phyloP scores from a whole-genome alignment of 140 eudicot genomes.

The Cichorium intybus region DNA sequence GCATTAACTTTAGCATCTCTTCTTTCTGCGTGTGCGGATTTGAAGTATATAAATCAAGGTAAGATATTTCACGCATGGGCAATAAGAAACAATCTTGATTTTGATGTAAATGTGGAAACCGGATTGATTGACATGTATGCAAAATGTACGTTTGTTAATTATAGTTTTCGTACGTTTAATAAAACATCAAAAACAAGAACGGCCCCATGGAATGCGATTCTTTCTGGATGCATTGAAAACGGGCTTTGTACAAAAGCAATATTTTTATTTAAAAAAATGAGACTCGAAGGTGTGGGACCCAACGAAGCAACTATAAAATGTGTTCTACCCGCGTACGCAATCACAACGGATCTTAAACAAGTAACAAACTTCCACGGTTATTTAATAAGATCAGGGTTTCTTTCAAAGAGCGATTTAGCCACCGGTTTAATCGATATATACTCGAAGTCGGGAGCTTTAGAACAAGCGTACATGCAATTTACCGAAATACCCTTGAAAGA shows the following conservation, averaged over 20 bases:
- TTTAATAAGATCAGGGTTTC: constrained; percentile 64
- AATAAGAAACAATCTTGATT: constrained; percentile 47
- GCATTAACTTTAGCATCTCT: constrained; percentile 66
- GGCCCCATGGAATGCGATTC: constrained; percentile 79
- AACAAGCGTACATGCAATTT: constrained; percentile 52
- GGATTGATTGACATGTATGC: constrained; percentile 80
- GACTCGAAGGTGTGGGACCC: constrained; percentile 41
- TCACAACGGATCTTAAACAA: constrained; percentile 60
- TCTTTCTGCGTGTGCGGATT: constrained; percentile 61
- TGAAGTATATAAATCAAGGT: constrained; percentile 48
- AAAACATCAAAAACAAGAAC: constrained; percentile 56
- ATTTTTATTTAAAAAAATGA: constrained; percentile 58
- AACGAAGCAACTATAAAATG: constrained; percentile 71
- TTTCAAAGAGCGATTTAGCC: constrained; percentile 45
- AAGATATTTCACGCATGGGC: constrained; percentile 77
- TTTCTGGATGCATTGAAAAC: constrained; percentile 60
- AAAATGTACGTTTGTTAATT: constrained; percentile 48
- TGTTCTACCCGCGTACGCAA: constrained; percentile 69
- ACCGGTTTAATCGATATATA: constrained; percentile 72
- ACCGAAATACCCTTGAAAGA: constrained; percentile 40
- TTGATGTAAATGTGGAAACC: constrained; percentile 69
- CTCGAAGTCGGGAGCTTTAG: constrained; percentile 65
- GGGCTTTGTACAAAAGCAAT: constrained; percentile 54
- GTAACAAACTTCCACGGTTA: constrained; percentile 54
- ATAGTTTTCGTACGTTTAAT: constrained; percentile 51